Conservation (phyloP, 257 asterid species). For the Nicotiana tabacum region DNA sequence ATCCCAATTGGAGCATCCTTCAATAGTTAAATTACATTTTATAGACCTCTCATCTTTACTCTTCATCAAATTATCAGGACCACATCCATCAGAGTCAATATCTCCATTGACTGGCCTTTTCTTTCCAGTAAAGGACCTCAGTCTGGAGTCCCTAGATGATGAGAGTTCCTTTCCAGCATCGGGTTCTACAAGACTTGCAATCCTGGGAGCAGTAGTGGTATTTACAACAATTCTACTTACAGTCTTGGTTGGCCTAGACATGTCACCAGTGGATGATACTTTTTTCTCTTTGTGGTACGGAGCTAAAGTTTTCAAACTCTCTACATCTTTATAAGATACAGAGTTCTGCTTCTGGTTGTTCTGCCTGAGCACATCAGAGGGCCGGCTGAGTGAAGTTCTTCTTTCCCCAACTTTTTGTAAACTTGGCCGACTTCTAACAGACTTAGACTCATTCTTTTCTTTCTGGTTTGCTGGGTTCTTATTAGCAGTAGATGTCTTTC, state of each 20-base stretch:
- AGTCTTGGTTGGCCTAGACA: slow-evolving; percentile 40
- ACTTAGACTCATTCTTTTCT: slow-evolving; percentile 40
- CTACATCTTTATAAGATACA: slow-evolving; percentile 38
- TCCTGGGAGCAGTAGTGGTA: slow-evolving; percentile 45
- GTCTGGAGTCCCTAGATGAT: slow-evolving; percentile 23
- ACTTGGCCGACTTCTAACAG: slow-evolving; percentile 34
- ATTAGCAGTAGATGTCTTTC: slow-evolving; percentile 28
- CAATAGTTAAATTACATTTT: slow-evolving; percentile 46
- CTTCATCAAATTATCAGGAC: slow-evolving; percentile 18
- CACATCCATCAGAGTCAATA: slow-evolving; percentile 32
- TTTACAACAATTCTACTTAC: slow-evolving; percentile 54
- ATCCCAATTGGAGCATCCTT: slow-evolving; percentile 53
- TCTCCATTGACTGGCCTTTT: slow-evolving; percentile 31
- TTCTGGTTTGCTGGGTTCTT: slow-evolving; percentile 48
- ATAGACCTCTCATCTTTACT: slow-evolving; percentile 45
- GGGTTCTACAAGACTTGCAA: slow-evolving; percentile 42
- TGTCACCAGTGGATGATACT: slow-evolving; percentile 31
- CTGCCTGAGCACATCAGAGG: slow-evolving; percentile 65
- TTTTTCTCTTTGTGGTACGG: slow-evolving; percentile 47
- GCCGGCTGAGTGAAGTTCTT: slow-evolving; percentile 36
- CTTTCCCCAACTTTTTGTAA: slow-evolving; percentile 49
- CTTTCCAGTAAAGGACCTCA: slow-evolving; percentile 41
- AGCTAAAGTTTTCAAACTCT: slow-evolving; percentile 33
- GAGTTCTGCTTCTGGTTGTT: slow-evolving; percentile 88
- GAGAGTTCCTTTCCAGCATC: slow-evolving; percentile 59